Base-by-base conservation (phyloP, 148 eudicot species). In the Diospyros lotus region DNA sequence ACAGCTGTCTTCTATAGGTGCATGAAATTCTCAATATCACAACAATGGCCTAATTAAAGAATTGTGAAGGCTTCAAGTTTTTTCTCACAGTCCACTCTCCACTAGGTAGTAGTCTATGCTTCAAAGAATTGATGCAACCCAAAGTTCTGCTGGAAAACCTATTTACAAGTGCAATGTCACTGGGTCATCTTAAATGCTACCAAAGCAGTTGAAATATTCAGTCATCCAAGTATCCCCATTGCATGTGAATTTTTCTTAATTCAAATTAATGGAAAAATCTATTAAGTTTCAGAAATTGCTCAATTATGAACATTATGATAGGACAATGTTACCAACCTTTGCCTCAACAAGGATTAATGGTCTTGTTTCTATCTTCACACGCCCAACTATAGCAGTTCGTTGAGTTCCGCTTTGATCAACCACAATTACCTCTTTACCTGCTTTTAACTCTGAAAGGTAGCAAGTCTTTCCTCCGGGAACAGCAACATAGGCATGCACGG, bases 401-500 rank as follows among this genome's bases (percentile, higher is more conserved):
- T 94, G 97, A 71, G 73, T 76, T 48, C 97, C 98, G 48, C 64
- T 81, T 80, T 86, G 88, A 78, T 90, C 91, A 28, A 94, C 89
- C 66, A 94, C 87, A 74, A 86, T 84, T 10, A 94, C 88, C 80
- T 91, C 93, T 82, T 86, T 89, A 68, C 98, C 98, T 73, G 97
- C 77, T 82, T 85, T 87, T 41, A 94, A 82, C 76, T 94, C 98
- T 11, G 98, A 94, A 69, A 94, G 93, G 78, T 94, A 94, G 87
- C 93, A 80, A 50, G 98, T 94, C 71, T 91, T 94, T 44, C 93
- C 97, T 58, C 92, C 97, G 9, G 98, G 97, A 52, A 91, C 76
- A 43, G 98, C 93, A 71, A 94, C 89, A 85, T 94, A 94, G n/a
- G 97, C 84, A 76, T 94, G 98, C 39, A 94, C 98, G 15, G 98